Evolutionary conservation across 768 basidiomycete species (phyloP), one percentile per base, ranked within the genome.

Genomic region (Suillus sp.): DNA sequence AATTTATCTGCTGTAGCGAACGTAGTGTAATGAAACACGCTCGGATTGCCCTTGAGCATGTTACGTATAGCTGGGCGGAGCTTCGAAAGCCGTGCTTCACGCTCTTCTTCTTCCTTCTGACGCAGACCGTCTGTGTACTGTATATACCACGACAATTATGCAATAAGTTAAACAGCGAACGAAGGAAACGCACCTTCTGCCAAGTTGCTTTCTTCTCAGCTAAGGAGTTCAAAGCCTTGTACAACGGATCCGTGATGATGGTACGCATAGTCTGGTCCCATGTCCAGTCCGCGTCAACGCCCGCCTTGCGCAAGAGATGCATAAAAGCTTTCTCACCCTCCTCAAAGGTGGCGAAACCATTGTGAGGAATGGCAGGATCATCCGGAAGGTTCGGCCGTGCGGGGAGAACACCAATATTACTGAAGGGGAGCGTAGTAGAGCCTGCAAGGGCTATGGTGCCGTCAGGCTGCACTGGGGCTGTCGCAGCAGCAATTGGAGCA

Each of bases 211-310:
- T 99, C 80, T 95, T 96, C 78, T 99, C 95, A 18, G 94, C 94
- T 55, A 98, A 83, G 51, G 91, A 94, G 72, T 91, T 92, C 64
- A 99, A 82, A 50, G 95, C 91, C 79, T 94, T 96, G 80, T 98
- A 99, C 67, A 97, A 77, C 50, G 97, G 96, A 80, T 99, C 96
- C 69, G 95, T 98, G 77, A 99, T 96, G 76, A 97, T 95, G 70
- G 93, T 91, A 73, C 96, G 86, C 93, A 99, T 97, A 59, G 95
- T 95, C 79, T 93, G 89, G 75, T 99, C 97, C 97, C 97, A 99
- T 40, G 94, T 94, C 92, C 93, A 98, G 66, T 84, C 89, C 51
- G 91, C 88, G 76, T 94, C 93, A 48, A 99, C 91, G 37, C 93
- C 93, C 53, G 92, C 90, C 78, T 93, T 94, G 69, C 90, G 84